These are phyloP conservation scores for Macrolepiota albuminosa DNA, from an alignment of 768 basidiomycete genomes.

Conservation along the genomic window DNA sequence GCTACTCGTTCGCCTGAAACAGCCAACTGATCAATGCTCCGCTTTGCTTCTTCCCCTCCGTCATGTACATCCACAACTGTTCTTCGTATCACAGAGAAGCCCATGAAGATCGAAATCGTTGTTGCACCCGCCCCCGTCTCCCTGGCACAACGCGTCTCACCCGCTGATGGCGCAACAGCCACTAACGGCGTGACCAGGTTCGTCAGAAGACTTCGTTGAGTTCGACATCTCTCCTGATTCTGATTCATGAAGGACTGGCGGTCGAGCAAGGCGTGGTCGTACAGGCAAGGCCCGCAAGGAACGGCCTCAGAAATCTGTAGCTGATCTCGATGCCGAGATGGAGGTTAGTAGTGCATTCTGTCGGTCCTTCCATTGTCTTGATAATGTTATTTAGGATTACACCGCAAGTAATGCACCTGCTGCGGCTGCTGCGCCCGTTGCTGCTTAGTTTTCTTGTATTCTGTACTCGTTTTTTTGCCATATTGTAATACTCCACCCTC, in stretches of 20 bases:
- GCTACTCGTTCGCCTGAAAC: slow-evolving; percentile 34
- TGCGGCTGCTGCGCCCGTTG: slow-evolving; percentile 24
- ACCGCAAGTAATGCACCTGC: slow-evolving; percentile 55
- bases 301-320: slow-evolving; percentile 74
- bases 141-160: slow-evolving; percentile 82
- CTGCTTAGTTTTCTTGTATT: slow-evolving; percentile 18
- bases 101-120: slow-evolving; percentile 98
- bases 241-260: slow-evolving; percentile 25
- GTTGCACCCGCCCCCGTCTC: slow-evolving; percentile 75
- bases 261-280: slow-evolving; percentile 43
- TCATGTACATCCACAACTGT: slow-evolving; percentile 14
- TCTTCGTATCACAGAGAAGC: slow-evolving; percentile 65
- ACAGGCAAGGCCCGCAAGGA: slow-evolving; percentile 46
- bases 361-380: background rate
- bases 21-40: slow-evolving; percentile 42
- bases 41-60: slow-evolving; percentile 35
- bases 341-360: slow-evolving; percentile 48
- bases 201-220: slow-evolving; percentile 7
- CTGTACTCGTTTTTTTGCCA: slow-evolving; percentile 10
- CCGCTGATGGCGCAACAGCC: slow-evolving; percentile 38
- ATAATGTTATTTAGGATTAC: slow-evolving; percentile 47
- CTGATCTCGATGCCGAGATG: slow-evolving; percentile 98
- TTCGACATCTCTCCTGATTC: background rate
- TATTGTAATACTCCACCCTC: slow-evolving; percentile 14
- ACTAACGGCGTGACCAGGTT: slow-evolving; percentile 29